Conservation (phyloP, 371 early-diverging fungal species). For the Dichotomocladium elegans region DNA sequence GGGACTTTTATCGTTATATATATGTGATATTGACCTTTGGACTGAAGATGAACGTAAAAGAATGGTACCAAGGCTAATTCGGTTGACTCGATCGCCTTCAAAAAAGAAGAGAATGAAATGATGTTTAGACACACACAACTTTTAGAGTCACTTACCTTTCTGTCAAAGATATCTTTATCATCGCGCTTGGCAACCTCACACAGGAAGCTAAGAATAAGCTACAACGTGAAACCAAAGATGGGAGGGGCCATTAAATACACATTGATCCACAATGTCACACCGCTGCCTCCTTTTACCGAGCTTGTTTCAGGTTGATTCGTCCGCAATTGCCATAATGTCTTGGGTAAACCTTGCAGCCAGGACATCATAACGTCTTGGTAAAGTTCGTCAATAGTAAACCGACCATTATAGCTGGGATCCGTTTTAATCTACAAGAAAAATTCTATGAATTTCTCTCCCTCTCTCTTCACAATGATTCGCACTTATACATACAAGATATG, state of each 20-base stretch:
- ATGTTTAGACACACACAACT: no score
- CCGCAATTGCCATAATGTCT: slow-evolving; percentile 52
- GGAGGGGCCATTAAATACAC: no score
- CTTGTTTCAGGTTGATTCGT: slow-evolving; percentile 43
- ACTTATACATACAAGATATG: slow-evolving; percentile 29
- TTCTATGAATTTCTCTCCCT: no score
- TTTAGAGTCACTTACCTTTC: slow-evolving; percentile 6
- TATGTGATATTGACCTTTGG: slow-evolving; percentile 13
- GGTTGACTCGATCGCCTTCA: slow-evolving; percentile 27
- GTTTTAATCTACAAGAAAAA: slow-evolving; percentile 38
- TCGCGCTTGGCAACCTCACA: slow-evolving; percentile 31
- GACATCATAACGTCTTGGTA: slow-evolving; percentile 16
- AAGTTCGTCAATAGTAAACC: slow-evolving; percentile 12
- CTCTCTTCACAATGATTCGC: background rate
- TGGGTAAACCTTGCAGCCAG: slow-evolving; percentile 51
- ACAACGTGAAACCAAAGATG: background rate
- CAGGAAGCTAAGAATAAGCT: slow-evolving; percentile 24
- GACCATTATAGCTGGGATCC: slow-evolving; percentile 35
- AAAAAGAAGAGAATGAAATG: background rate
- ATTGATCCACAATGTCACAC: slow-evolving; percentile 1
- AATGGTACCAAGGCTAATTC: slow-evolving; percentile 43
- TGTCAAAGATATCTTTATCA: slow-evolving; percentile 26
- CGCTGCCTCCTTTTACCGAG: slow-evolving; percentile 27
- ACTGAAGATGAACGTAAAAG: slow-evolving; percentile 41
- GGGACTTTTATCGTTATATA: background rate